Percentiles rank a stretch among this genome's conserved stretches.
Evolutionary conservation across 2,329 filamentous ascomycete species (phyloP).

Genomic region (Pseudogymnoascus sp.): DNA sequence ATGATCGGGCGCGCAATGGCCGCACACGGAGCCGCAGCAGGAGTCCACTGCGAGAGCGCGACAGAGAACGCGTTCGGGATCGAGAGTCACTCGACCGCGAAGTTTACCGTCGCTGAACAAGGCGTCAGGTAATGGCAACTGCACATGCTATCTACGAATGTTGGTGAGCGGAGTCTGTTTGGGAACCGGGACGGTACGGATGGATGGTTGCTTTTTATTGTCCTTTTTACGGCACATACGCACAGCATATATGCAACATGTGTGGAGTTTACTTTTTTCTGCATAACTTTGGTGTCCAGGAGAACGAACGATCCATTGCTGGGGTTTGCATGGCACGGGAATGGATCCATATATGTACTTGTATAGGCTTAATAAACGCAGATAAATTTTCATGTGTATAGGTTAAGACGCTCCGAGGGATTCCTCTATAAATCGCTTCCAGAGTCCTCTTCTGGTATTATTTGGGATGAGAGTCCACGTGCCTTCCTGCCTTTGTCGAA

Average conservation of each 20-base stretch:
- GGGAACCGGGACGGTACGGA: background rate
- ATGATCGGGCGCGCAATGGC: slow-evolving; percentile 27
- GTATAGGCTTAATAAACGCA: slow-evolving; percentile 4
- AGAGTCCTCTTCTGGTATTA: background rate
- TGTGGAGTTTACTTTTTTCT: background rate
- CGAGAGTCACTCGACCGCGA: slow-evolving; percentile 23
- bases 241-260: background rate
- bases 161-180: slow-evolving; percentile 2
- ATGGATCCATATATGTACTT: slow-evolving; percentile 6
- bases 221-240: background rate
- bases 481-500: background rate
- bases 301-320: background rate
- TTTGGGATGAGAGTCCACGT: background rate
- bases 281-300: slow-evolving; percentile 1
- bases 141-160: background rate
- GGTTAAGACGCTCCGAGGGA: background rate
- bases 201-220: background rate
- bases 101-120: background rate
- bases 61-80: slow-evolving; percentile 37
- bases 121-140: background rate
- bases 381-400: background rate
- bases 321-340: background rate
- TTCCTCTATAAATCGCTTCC: background rate
- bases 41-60: slow-evolving; percentile 33
- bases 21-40: slow-evolving; percentile 37